Conservation (phyloP, 495 filamentous ascomycete genomes). For the Aspergillus wentii region DNA sequence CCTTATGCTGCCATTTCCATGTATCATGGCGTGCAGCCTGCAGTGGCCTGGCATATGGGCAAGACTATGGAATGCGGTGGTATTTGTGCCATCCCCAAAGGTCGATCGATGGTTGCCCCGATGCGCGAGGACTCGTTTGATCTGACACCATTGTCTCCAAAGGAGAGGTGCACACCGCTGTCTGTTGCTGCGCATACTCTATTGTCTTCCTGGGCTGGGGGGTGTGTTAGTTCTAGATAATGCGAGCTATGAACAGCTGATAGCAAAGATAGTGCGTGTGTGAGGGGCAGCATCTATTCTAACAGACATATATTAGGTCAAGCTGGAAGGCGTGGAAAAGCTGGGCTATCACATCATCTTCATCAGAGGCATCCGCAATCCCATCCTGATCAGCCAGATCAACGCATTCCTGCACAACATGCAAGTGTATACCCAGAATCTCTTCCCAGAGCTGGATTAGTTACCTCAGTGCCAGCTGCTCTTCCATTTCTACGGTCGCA, state of each 20-base stretch:
- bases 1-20: constrained; percentile 42
- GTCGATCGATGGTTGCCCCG: constrained; percentile 26
- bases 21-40: constrained; percentile 17
- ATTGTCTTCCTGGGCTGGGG: constrained; percentile 41
- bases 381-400: constrained; percentile 38
- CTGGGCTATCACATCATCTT: constrained; percentile 40
- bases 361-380: constrained; percentile 41
- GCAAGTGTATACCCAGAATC: too few relatives aligned
- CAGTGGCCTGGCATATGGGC: constrained; percentile 43
- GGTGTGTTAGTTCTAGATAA: constrained; percentile 35
- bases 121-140: constrained; percentile 38
- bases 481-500: constrained; percentile 38
- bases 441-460: too few relatives aligned
- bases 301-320: constrained; percentile 29
- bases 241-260: constrained; percentile 34
- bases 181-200: constrained; percentile 47
- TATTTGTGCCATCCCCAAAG: constrained; percentile 41
- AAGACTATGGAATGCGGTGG: constrained; percentile 51
- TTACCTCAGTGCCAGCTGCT: constrained; percentile 30
- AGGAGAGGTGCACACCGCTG: constrained; percentile 33
- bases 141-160: constrained; percentile 25
- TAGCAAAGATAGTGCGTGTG: constrained; percentile 33
- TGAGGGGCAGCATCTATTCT: constrained; percentile 32
- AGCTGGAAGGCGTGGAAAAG: constrained; percentile 37
- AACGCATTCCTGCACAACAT: constrained; percentile 24